phyloP scores from a whole-genome alignment of 2,329 filamentous ascomycete species.

The Colletotrichum spaethianum region DNA sequence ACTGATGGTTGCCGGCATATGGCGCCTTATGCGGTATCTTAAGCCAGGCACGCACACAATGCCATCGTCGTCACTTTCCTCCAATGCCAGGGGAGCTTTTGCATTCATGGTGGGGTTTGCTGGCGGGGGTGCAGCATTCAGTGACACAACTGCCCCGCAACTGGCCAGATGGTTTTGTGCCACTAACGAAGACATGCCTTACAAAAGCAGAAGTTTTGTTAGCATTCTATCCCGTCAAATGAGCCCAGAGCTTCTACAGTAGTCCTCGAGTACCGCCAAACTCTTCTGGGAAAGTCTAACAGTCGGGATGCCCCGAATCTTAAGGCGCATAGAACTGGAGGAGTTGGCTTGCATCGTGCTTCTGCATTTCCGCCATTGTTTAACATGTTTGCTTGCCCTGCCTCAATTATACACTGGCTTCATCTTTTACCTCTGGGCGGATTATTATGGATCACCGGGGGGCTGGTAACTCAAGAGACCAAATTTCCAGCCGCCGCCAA shows the following conservation, averaged over 20 bases:
- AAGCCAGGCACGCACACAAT: neutral
- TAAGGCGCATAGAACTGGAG: neutral
- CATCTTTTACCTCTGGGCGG: neutral
- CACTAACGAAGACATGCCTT: neutral
- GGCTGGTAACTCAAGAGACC: neutral
- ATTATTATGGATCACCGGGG: neutral
- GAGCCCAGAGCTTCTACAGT: too few relatives aligned
- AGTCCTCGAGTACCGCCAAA: neutral
- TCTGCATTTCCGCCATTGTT: neutral
- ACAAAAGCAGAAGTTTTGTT: neutral
- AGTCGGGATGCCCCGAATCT: conserved; percentile 15
- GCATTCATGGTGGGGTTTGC: conserved; percentile 12
- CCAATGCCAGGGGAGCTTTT: conserved; percentile 17
- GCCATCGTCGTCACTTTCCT: conserved; percentile 32
- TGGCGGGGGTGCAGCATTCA: conserved; percentile 20
- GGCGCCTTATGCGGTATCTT: neutral
- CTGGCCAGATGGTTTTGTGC: neutral
- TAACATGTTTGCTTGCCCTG: neutral
- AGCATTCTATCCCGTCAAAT: neutral
- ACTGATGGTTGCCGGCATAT: neutral
- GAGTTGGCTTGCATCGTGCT: neutral
- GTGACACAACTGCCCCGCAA: conserved; percentile 25
- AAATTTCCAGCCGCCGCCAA: neutral
- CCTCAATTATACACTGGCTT: neutral
- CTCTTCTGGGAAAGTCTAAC: conserved; percentile 20